Evolutionary conservation across 2,329 filamentous ascomycete genomes (phyloP).

Genomic region (Fusarium xylarioides): DNA sequence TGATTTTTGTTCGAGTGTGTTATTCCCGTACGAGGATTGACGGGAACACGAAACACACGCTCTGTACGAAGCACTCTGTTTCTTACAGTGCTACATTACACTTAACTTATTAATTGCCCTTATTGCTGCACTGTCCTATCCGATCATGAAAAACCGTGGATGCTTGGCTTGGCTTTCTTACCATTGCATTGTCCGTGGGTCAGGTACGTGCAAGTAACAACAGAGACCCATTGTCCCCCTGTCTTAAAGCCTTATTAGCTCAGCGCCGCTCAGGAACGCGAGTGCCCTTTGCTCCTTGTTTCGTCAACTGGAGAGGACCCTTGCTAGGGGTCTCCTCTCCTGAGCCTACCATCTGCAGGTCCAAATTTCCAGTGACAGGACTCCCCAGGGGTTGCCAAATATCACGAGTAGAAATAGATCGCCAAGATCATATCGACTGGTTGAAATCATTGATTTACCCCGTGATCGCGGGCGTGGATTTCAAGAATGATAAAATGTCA

Average conservation of each 20-base stretch:
- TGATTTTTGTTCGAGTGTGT: not conserved
- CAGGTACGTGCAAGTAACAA: constrained; percentile 20
- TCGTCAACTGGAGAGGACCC: constrained; percentile 33
- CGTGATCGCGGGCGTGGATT: not conserved
- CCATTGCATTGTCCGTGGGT: not conserved
- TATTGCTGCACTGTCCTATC: not conserved
- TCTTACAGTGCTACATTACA: not conserved
- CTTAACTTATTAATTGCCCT: not conserved
- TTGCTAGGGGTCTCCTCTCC: constrained; percentile 38
- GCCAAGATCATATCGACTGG: not conserved
- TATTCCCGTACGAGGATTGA: constrained; percentile 7
- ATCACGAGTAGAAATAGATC: not conserved
- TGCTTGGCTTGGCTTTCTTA: not conserved
- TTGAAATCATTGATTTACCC: not conserved
- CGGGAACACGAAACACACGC: not conserved
- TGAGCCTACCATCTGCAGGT: constrained; percentile 38
- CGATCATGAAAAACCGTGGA: not conserved
- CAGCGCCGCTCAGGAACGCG: constrained; percentile 22
- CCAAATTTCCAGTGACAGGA: constrained; percentile 43
- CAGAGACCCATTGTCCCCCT: constrained; percentile 16
- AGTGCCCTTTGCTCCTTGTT: constrained; percentile 32
- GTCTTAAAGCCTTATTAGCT: constrained; percentile 17
- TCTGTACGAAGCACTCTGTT: not conserved
- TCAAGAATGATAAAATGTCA: not conserved
- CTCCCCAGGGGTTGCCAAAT: constrained; percentile 8